These are phyloP conservation scores for Neodidymelliopsis sp. DNA, from an alignment of 2,329 filamentous ascomycete species.

Conservation along the genomic window DNA sequence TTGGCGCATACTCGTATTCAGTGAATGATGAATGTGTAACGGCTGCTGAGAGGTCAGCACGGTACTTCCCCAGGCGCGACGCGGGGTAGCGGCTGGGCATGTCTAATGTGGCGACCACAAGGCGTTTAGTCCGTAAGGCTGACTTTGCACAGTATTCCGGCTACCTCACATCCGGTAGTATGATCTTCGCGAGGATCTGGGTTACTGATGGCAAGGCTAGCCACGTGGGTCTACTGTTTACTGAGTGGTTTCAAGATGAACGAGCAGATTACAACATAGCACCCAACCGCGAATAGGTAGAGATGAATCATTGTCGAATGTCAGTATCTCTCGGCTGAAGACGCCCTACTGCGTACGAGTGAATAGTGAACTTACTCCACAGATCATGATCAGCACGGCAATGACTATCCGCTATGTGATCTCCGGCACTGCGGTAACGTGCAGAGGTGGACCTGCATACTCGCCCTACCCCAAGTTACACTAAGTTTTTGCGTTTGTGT, in stretches of 20 bases:
- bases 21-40: background rate
- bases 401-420: background rate
- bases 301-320: no score
- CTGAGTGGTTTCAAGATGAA: background rate
- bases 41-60: conserved; percentile 1
- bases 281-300: background rate
- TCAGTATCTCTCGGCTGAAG: no score
- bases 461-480: background rate
- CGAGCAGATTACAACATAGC: background rate
- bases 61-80: background rate
- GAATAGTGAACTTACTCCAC: no score
- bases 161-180: background rate
- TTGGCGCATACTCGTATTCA: background rate
- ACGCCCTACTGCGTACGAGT: no score
- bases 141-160: background rate
- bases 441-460: background rate
- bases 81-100: conserved; percentile 5
- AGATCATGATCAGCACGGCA: background rate
- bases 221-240: background rate
- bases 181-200: background rate
- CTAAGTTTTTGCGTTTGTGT: background rate
- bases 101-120: background rate
- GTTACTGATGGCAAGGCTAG: background rate
- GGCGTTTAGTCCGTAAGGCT: background rate
- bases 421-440: background rate